Conservation (phyloP, 345 rosid species). For the Populus alba region DNA sequence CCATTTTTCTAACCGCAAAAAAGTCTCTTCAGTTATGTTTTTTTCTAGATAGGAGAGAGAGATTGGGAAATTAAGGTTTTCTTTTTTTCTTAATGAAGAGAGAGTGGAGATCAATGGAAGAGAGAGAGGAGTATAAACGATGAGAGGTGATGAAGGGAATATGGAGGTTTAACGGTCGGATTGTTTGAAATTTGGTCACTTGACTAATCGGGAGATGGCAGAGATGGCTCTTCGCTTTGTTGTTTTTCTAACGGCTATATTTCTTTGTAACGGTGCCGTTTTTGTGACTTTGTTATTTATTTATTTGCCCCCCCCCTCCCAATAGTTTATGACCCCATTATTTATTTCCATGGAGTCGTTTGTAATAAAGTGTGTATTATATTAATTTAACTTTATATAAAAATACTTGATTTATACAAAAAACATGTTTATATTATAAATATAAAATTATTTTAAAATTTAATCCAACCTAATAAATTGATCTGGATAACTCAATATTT, state of each 20-base stretch:
- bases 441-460: too few species aligned
- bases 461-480: too few species aligned
- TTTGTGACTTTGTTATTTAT: neutral
- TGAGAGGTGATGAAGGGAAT: constrained; percentile 2
- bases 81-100: neutral
- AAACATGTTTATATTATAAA: too few species aligned
- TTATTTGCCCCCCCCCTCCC: neutral
- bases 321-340: neutral
- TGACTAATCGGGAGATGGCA: constrained; percentile 33
- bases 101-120: neutral
- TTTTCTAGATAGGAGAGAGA: neutral
- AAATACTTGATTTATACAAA: too few species aligned
- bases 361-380: too few species aligned
- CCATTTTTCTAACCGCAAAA: neutral
- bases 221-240: neutral
- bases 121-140: constrained; percentile 26
- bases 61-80: neutral
- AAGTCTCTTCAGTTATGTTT: neutral
- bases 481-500: accelerated
- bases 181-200: constrained; percentile 35
- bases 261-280: constrained; percentile 26
- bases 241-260: constrained; percentile 53
- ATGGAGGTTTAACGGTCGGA: constrained; percentile 60
- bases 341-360: too few species aligned
- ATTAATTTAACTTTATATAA: too few species aligned